Conservation (phyloP, 140 eudicot genomes). For the Stevia rebaudiana region DNA sequence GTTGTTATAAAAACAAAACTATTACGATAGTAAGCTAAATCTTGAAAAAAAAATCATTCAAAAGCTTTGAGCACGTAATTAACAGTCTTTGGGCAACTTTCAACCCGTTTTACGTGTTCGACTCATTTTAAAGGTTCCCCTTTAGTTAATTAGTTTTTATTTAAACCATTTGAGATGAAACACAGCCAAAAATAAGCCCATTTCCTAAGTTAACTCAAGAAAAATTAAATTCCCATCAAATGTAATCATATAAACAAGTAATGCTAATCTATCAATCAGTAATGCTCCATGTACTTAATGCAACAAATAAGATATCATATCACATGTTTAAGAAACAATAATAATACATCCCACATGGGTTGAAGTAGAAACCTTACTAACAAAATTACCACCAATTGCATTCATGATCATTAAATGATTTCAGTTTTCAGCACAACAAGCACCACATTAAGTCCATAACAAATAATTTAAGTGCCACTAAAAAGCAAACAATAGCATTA, state of each 20-base stretch:
- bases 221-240: not conserved
- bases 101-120: not conserved
- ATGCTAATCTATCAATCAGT: not conserved
- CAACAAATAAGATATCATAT: slow-evolving; percentile 2
- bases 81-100: not conserved
- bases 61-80: not conserved
- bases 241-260: not conserved
- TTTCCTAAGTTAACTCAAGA: not conserved
- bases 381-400: not conserved
- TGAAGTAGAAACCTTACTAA: slow-evolving; percentile 14
- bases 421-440: not conserved
- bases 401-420: not conserved
- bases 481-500: not conserved
- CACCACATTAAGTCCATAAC: not conserved
- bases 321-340: not conserved
- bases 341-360: slow-evolving; percentile 18
- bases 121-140: not conserved
- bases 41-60: not conserved
- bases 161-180: not conserved
- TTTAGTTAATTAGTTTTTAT: not conserved
- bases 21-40: not conserved
- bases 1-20: not conserved
- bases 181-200: not conserved
- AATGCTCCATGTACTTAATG: not conserved
- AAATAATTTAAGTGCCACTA: too few species aligned